A percentile compares a stretch with the other conserved stretches of the same genome.
phyloP scores from a whole-genome alignment of 192 early-diverging fungal genomes.

The Chytriomyces confervae region DNA sequence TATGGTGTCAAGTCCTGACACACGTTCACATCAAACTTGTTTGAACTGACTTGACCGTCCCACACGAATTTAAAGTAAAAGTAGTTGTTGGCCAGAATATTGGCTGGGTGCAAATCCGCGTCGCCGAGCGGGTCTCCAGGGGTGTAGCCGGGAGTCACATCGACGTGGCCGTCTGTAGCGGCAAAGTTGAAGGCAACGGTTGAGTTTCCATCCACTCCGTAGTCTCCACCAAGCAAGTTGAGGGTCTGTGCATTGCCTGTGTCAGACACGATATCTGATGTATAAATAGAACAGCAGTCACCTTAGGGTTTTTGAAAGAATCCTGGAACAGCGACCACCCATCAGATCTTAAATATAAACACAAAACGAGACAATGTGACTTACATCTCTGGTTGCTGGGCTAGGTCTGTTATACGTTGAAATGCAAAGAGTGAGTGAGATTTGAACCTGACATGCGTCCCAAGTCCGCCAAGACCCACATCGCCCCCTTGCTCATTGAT shows the following conservation, averaged over 20 bases:
- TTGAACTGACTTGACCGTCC: constrained; percentile 17
- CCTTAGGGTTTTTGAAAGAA: constrained; percentile 2
- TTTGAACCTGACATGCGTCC: background rate
- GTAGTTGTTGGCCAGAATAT: constrained; percentile 26
- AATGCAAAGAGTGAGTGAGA: background rate
- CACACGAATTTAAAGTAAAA: constrained; percentile 37
- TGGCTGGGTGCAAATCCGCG: constrained; percentile 13
- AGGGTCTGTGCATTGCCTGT: constrained; percentile 1
- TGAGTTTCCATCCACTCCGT: constrained; percentile 24
- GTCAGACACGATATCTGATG: background rate
- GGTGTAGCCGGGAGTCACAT: background rate
- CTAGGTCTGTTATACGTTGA: background rate
- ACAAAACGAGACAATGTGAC: no score
- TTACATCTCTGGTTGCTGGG: no score
- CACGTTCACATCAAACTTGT: constrained; percentile 14
- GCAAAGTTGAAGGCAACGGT: constrained; percentile 15
- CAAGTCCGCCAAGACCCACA: background rate
- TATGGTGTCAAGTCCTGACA: constrained; percentile 30
- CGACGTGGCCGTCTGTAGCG: constrained; percentile 13
- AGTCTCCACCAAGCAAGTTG: constrained; percentile 35
- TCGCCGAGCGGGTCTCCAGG: background rate
- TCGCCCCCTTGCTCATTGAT: background rate
- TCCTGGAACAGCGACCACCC: background rate
- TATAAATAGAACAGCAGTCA: background rate
- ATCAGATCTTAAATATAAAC: no score